phyloP scores from a whole-genome alignment of 371 early-diverging fungal species.

The Mucor saturninus region DNA sequence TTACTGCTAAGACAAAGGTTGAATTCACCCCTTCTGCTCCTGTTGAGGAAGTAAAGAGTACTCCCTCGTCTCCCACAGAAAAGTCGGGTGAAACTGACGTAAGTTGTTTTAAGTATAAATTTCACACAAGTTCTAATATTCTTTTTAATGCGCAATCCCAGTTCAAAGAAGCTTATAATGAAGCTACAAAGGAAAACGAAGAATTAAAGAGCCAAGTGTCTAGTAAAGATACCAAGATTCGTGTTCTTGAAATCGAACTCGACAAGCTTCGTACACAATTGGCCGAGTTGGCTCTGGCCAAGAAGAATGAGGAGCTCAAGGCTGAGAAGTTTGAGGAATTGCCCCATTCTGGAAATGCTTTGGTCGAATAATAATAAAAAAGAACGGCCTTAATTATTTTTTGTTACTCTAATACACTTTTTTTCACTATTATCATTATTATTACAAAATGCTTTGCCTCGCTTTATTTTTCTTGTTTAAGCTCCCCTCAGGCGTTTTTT shows the following conservation, averaged over 20 bases:
- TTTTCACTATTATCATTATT: neutral
- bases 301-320: conserved; percentile 26
- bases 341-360: conserved; percentile 27
- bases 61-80: conserved; percentile 6
- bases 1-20: conserved; percentile 69
- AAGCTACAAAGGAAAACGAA: conserved; percentile 81
- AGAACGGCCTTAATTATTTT: neutral
- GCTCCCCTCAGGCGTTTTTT: too few species aligned
- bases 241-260: conserved; percentile 76
- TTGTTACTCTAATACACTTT: too few species aligned
- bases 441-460: too few species aligned
- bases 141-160: neutral
- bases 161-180: conserved; percentile 73
- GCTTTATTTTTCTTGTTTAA: too few species aligned
- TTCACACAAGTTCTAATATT: too few species aligned
- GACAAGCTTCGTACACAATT: conserved; percentile 57
- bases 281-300: conserved; percentile 36
- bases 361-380: conserved; percentile 11
- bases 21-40: conserved; percentile 75
- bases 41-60: conserved; percentile 49
- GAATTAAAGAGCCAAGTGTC: conserved; percentile 79
- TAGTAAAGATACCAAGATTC: conserved; percentile 79
- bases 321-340: conserved; percentile 19
- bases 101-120: conserved; percentile 10
- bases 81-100: conserved; percentile 65